phyloP scores from a whole-genome alignment of 345 rosid species.

The Lumnitzera racemosa region DNA sequence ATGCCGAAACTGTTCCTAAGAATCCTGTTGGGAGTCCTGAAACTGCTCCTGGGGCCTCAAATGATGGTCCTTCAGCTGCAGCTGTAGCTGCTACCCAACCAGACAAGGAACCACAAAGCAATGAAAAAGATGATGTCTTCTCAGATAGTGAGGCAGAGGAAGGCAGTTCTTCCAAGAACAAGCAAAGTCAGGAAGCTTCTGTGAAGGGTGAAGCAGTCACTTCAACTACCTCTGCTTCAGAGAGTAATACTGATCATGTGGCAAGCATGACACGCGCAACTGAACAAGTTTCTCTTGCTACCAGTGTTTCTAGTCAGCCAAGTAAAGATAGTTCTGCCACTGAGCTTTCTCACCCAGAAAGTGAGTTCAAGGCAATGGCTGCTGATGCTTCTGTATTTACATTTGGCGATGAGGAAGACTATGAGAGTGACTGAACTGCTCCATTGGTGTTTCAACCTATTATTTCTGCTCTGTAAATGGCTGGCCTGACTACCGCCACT shows the following conservation, averaged over 20 bases:
- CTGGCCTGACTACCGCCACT: too few species aligned
- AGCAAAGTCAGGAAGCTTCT: slow-evolving; percentile 13
- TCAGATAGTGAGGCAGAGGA: slow-evolving; percentile 79
- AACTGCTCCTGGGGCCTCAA: slow-evolving; percentile 19
- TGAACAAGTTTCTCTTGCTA: slow-evolving; percentile 35
- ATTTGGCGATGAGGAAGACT: slow-evolving; percentile 85
- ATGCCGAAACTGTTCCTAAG: slow-evolving; percentile 7
- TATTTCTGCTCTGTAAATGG: too few species aligned
- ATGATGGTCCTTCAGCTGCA: slow-evolving; percentile 10
- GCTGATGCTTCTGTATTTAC: slow-evolving; percentile 87
- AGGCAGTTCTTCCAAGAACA: slow-evolving; percentile 28
- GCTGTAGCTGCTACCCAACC: slow-evolving; percentile 15
- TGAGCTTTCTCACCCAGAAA: slow-evolving; percentile 17
- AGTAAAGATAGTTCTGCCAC: slow-evolving; percentile 2
- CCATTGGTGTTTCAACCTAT: too few species aligned
- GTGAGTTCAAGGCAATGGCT: slow-evolving; percentile 72
- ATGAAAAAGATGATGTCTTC: slow-evolving; percentile 66
- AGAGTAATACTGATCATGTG: slow-evolving; percentile 21
- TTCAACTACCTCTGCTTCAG: slow-evolving; percentile 1
- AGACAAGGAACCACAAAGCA: slow-evolving; percentile 13
- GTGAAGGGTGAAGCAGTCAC: slow-evolving; percentile 11
- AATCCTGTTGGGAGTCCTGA: slow-evolving; percentile 3
- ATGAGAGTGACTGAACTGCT: slow-evolving; percentile 47
- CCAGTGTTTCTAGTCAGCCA: slow-evolving; percentile 6
- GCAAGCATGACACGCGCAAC: slow-evolving; percentile 33